These are phyloP conservation scores for Hypsizygus marmoreus DNA, from an alignment of 768 basidiomycete genomes.

Conservation along the genomic window DNA sequence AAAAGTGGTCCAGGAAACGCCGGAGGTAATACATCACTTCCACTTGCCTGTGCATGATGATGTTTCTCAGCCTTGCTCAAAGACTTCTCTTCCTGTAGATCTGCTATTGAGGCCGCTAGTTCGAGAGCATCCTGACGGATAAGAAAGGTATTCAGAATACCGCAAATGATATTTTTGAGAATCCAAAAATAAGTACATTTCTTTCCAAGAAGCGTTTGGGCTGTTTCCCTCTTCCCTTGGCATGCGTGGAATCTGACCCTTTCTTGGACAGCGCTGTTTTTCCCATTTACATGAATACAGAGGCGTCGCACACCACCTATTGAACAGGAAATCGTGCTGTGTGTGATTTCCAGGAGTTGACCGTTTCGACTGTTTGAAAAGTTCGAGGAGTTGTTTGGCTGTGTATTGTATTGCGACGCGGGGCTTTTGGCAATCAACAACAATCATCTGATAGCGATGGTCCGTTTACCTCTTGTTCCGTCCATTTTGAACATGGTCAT, in stretches of 20 bases:
- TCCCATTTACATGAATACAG: slow-evolving; percentile 2
- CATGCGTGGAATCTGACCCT: neutral
- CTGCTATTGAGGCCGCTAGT: slow-evolving; percentile 50
- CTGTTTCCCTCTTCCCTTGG: slow-evolving; percentile 26
- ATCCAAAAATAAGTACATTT: slow-evolving; percentile 24
- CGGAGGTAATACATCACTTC: neutral
- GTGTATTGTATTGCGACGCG: too few species aligned
- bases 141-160: slow-evolving; percentile 7
- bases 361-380: too few species aligned
- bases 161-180: neutral
- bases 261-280: slow-evolving; percentile 1
- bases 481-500: too few species aligned
- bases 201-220: slow-evolving; percentile 38
- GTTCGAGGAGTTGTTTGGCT: too few species aligned
- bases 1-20: slow-evolving; percentile 1
- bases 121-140: slow-evolving; percentile 43
- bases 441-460: too few species aligned
- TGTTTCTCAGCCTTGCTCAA: slow-evolving; percentile 40
- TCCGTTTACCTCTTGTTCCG: too few species aligned
- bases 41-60: slow-evolving; percentile 40
- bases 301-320: neutral
- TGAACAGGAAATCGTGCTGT: too few species aligned
- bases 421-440: too few species aligned
- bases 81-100: slow-evolving; percentile 45
- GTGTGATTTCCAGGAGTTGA: too few species aligned